phyloP scores from a whole-genome alignment of 768 basidiomycete species.

The Ramaria rubella region DNA sequence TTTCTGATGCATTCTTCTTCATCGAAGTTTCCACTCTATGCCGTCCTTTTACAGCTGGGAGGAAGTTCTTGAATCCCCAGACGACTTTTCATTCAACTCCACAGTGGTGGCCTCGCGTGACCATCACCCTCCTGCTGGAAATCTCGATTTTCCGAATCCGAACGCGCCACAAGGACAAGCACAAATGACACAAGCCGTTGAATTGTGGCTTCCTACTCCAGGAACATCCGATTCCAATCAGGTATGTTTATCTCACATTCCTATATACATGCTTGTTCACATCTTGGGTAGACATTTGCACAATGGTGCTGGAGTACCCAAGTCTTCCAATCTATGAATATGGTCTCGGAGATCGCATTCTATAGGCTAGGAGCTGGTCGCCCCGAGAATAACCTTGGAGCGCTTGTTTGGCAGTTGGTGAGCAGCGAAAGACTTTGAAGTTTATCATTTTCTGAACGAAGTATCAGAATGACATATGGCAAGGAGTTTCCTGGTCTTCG shows the following conservation, averaged over 20 bases:
- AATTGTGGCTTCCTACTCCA: slow-evolving; percentile 51
- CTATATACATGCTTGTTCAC: neutral
- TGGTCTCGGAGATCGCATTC: slow-evolving; percentile 52
- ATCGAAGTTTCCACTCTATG: slow-evolving; percentile 52
- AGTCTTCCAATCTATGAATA: slow-evolving; percentile 52
- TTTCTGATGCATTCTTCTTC: neutral
- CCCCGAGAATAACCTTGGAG: slow-evolving; percentile 53
- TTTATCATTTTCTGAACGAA: neutral
- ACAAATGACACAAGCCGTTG: slow-evolving; percentile 46
- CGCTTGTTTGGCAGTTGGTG: slow-evolving; percentile 48
- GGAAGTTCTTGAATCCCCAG: slow-evolving; percentile 43
- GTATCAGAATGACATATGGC: slow-evolving; percentile 36
- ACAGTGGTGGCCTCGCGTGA: slow-evolving; percentile 50
- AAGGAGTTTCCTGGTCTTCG: slow-evolving; percentile 46
- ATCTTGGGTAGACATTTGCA: slow-evolving; percentile 42
- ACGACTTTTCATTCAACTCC: slow-evolving; percentile 53
- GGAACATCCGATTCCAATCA: slow-evolving; percentile 38
- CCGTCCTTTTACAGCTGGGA: slow-evolving; percentile 58
- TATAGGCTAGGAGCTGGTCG: slow-evolving; percentile 54
- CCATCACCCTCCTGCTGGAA: slow-evolving; percentile 49
- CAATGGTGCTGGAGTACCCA: slow-evolving; percentile 62
- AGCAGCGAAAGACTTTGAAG: slow-evolving; percentile 43
- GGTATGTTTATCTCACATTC: neutral
- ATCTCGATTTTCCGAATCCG: slow-evolving; percentile 48
- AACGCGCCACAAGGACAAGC: slow-evolving; percentile 47